phyloP scores from a whole-genome alignment of 164 flowering plant genomes.

The Liriodendron chinense region DNA sequence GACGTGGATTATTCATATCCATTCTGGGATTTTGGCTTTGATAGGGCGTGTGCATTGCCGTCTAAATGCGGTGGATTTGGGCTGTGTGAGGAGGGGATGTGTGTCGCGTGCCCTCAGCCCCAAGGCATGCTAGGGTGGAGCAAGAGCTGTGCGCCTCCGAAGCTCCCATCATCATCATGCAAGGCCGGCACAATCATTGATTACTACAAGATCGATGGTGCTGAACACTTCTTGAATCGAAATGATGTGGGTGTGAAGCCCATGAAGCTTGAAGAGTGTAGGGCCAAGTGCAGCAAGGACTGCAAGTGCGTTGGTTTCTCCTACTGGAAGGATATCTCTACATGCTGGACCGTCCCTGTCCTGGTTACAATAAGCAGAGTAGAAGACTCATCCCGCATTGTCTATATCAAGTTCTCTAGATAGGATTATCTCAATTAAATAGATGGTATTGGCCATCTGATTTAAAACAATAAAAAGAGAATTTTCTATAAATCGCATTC shows the following conservation, averaged over 20 bases:
- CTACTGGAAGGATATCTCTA: constrained; percentile 13
- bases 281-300: constrained; percentile 22
- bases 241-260: constrained; percentile 9
- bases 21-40: neutral
- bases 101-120: neutral
- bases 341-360: constrained; percentile 22
- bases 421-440: neutral
- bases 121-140: neutral
- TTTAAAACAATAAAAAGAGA: no score
- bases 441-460: no score
- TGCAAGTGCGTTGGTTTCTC: constrained; percentile 38
- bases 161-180: neutral
- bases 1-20: neutral
- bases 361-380: constrained; percentile 22
- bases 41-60: neutral
- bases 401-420: constrained; percentile 15
- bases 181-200: neutral
- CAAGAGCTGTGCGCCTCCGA: neutral
- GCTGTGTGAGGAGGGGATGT: neutral
- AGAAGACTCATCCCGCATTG: constrained; percentile 14
- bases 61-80: neutral
- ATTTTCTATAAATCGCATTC: no score
- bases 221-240: constrained; percentile 24
- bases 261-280: constrained; percentile 21
- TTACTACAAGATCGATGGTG: constrained; percentile 26